These are phyloP conservation scores for Myriosclerotinia curreyana DNA, from an alignment of 2,329 filamentous ascomycete genomes.

Conservation along the genomic window DNA sequence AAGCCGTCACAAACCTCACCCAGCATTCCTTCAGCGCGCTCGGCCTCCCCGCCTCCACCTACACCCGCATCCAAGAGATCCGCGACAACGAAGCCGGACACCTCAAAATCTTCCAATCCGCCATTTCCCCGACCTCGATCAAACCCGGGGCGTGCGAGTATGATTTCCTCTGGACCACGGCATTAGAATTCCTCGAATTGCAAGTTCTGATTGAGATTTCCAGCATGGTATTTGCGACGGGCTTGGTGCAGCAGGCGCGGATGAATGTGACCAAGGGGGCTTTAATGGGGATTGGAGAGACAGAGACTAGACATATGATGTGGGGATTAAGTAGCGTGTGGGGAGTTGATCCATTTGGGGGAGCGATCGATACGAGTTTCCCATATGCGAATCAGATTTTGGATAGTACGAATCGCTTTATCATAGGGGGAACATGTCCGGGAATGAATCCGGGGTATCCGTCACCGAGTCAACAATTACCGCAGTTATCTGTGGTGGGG, in stretches of 20 bases:
- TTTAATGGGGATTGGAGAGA: constrained; percentile 42
- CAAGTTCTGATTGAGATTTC: constrained; percentile 42
- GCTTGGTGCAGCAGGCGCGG: constrained; percentile 41
- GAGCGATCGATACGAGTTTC: constrained; percentile 44
- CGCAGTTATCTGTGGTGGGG: constrained; percentile 35
- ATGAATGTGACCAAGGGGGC: constrained; percentile 40
- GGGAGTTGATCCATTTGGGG: constrained; percentile 43
- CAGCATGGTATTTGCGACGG: constrained; percentile 44
- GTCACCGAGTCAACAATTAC: constrained; percentile 40
- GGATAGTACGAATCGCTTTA: constrained; percentile 40
- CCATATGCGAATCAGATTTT: constrained; percentile 46
- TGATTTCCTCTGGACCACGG: constrained; percentile 33
- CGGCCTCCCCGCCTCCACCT: constrained; percentile 43
- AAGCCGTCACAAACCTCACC: constrained; percentile 44
- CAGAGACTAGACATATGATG: constrained; percentile 43
- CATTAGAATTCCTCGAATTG: constrained; percentile 36
- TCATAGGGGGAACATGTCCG: constrained; percentile 41
- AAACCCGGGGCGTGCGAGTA: constrained; percentile 44
- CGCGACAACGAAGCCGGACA: constrained; percentile 48
- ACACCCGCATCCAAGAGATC: constrained; percentile 43
- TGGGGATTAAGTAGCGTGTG: constrained; percentile 46
- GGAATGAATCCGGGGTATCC: constrained; percentile 42
- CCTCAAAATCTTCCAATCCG: constrained; percentile 45
- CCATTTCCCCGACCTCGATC: constrained; percentile 43
- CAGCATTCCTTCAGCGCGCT: constrained; percentile 39